Evolutionary conservation across 1,139 yeast genomes (phyloP), one percentile per base, ranked within the genome.

Genomic region (Nakaseomyces glabratus): DNA sequence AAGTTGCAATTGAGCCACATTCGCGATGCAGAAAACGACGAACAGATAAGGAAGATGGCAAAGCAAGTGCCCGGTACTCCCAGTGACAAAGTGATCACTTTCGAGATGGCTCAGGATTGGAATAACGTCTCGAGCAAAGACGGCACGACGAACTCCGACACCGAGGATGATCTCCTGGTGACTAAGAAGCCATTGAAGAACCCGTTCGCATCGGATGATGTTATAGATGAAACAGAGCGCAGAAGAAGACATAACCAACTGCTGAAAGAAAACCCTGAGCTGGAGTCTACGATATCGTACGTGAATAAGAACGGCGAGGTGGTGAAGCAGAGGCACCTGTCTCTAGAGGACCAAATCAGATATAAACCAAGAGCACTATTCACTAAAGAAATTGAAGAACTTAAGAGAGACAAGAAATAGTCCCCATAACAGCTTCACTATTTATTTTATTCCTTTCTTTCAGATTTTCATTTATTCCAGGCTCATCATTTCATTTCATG

Each of bases 61-160:
- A 39, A 37, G 24, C 35, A 35, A 17, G 40, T 34, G 14, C 52
- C 55, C 1, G 49, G 50, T 3, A 54, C 58, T 2, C 58, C 58
- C 16, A 46, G 45, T 18, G 47, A 51, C 26, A 46, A 43, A 33
- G 37, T 52, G 5, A 46, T 50, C 6, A 45, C 56, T n/a, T 42
- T 38, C 28, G 44, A 47, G 23, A 42, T 45, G 11, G 44, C 48
- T 6, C 31, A 40, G 13, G 38, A 46, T 17, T 50, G 54, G 53
- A 34, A 45, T 28, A 47, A 47, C 28, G 34, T 38, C 17, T 44
- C 49, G 7, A 40, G 28, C 9, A 15, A 10, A 11, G 20, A 31
- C 13, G 28, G 26, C 9, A 15, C 25, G 4, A 15, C 11, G 11
- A 25, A 17, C 15, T 31, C 37, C n/a, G 46, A 41, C 9, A 41